Conservation (phyloP, 331 rosid genomes). For the Malus hybrid region DNA sequence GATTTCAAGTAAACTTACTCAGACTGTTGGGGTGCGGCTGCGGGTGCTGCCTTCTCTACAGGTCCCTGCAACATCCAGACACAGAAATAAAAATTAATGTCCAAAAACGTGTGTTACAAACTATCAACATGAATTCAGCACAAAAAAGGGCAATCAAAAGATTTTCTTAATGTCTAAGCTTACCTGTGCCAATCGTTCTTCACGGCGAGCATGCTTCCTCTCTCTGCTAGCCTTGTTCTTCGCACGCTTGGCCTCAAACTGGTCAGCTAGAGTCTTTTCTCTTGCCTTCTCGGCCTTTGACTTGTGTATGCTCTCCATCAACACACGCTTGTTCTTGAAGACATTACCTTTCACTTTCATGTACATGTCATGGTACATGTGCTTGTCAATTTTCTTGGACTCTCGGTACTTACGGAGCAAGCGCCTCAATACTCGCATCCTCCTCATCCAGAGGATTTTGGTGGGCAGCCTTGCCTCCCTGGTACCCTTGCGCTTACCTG, state of each 20-base stretch:
- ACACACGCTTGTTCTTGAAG: slow-evolving; percentile 50
- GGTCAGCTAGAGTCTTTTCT: slow-evolving; percentile 44
- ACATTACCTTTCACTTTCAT: slow-evolving; percentile 60
- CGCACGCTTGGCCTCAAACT: slow-evolving; percentile 50
- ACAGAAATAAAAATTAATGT: not conserved
- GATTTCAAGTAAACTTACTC: slow-evolving; percentile 10
- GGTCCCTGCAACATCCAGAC: slow-evolving; percentile 27
- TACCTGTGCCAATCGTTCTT: slow-evolving; percentile 45
- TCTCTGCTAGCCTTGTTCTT: slow-evolving; percentile 49
- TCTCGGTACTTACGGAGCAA: slow-evolving; percentile 49
- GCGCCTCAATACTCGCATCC: slow-evolving; percentile 56
- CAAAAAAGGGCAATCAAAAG: not conserved
- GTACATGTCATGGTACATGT: slow-evolving; percentile 58
- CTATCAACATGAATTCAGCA: not conserved
- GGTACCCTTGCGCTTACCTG: slow-evolving; percentile 65
- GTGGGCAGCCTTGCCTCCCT: slow-evolving; percentile 63
- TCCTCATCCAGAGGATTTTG: slow-evolving; percentile 56
- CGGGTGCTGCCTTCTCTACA: slow-evolving; percentile 29
- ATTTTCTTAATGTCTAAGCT: not conserved
- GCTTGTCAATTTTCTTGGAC: slow-evolving; percentile 45
- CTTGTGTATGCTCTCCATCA: slow-evolving; percentile 62
- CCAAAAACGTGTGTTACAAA: no score
- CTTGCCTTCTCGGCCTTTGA: slow-evolving; percentile 60
- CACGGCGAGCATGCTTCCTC: slow-evolving; percentile 39
- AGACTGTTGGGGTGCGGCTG: slow-evolving; percentile 16